Evolutionary conservation across 371 early-diverging fungal species (phyloP).

Genomic region (Lichtheimia corymbifera): DNA sequence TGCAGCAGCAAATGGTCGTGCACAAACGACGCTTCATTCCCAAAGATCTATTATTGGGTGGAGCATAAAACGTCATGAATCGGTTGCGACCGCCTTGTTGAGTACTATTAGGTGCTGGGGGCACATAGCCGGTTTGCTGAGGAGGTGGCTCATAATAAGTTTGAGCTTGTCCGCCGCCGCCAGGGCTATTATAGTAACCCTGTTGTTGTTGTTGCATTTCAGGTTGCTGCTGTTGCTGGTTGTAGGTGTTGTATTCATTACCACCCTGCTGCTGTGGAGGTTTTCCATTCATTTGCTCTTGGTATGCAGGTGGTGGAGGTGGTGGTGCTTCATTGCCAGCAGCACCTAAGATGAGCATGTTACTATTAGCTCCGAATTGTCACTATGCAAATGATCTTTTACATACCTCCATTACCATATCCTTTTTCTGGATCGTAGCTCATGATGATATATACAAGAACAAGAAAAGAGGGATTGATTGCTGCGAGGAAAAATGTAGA

Average conservation of each 20-base stretch:
- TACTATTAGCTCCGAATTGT: not conserved
- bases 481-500: not conserved
- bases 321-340: not conserved
- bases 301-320: slow-evolving; percentile 7
- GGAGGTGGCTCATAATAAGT: slow-evolving; percentile 34
- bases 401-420: not conserved
- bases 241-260: no score
- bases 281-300: not conserved
- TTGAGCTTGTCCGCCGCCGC: slow-evolving; percentile 10
- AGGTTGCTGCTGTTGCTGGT: slow-evolving; percentile 6
- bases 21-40: slow-evolving; percentile 28
- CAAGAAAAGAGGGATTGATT: no score
- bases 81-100: slow-evolving; percentile 15
- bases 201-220: slow-evolving; percentile 16
- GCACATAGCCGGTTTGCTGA: slow-evolving; percentile 15
- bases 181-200: not conserved
- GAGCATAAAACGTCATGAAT: slow-evolving; percentile 30
- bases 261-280: not conserved
- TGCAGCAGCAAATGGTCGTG: slow-evolving; percentile 34
- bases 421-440: slow-evolving; percentile 4
- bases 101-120: slow-evolving; percentile 10
- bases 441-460: not conserved
- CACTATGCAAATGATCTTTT: not conserved
- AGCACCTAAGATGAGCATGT: not conserved
- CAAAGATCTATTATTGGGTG: slow-evolving; percentile 27